A percentile compares a stretch with the other conserved stretches of the same genome.
Conservation (phyloP, 345 rosid genomes). For the Fremontodendron californicum region DNA sequence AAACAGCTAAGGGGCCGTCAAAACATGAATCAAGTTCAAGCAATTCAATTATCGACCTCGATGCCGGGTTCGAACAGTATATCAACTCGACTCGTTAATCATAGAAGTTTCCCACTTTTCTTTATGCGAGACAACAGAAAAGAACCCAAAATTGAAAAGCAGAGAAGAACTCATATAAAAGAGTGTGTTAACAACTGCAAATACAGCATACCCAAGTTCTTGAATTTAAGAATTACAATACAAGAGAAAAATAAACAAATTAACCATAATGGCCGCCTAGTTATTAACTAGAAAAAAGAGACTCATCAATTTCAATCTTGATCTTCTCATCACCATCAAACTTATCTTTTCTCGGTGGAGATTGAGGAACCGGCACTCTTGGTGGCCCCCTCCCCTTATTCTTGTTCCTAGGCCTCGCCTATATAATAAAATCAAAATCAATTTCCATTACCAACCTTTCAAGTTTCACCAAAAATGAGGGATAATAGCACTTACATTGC, state of each 20-base stretch:
- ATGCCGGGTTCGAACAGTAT: too few species aligned
- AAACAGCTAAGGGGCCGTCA: not conserved
- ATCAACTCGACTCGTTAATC: too few species aligned
- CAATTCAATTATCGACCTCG: too few species aligned
- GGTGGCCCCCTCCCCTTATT: slow-evolving; percentile 54
- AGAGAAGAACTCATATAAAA: not conserved
- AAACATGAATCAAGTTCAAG: too few species aligned
- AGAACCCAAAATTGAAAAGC: not conserved
- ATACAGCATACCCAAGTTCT: not conserved
- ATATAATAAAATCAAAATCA: slow-evolving; percentile 4
- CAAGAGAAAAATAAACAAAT: not conserved
- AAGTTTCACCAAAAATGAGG: too few species aligned
- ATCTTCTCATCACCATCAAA: slow-evolving; percentile 54
- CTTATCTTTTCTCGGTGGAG: slow-evolving; percentile 59
- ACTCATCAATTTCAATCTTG: slow-evolving; percentile 66
- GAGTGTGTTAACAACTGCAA: not conserved
- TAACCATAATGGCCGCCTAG: too few species aligned
- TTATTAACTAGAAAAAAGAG: slow-evolving; percentile 49
- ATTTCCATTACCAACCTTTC: not conserved
- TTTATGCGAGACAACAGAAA: not conserved
- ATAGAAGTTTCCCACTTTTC: not conserved
- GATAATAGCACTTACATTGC: too few species aligned
- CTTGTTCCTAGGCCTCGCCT: slow-evolving; percentile 93
- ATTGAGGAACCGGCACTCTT: slow-evolving; percentile 53
- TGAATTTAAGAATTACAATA: slow-evolving; percentile 20